Evolutionary conservation across 176 grass and related monocot species (phyloP).

Genomic region (Cymbopogon citratus): DNA sequence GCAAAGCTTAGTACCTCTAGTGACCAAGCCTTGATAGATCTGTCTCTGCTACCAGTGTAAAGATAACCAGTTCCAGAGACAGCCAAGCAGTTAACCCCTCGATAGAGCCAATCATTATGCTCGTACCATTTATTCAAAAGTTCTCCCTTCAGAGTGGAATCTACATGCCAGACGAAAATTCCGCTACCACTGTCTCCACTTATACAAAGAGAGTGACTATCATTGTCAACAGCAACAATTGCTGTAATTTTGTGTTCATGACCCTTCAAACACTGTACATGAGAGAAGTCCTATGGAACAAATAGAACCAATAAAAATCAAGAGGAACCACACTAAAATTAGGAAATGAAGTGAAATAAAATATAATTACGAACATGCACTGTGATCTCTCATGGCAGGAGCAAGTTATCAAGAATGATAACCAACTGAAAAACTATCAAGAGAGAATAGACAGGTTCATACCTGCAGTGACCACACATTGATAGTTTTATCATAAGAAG

Average conservation of each 20-base stretch:
- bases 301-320: slow-evolving; percentile 10
- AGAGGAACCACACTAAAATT: slow-evolving; percentile 10
- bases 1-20: slow-evolving; percentile 57
- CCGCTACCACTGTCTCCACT: slow-evolving; percentile 85
- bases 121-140: slow-evolving; percentile 87
- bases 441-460: slow-evolving; percentile 25
- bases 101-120: slow-evolving; percentile 82
- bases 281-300: slow-evolving; percentile 73
- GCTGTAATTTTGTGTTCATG: slow-evolving; percentile 83
- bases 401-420: slow-evolving; percentile 12
- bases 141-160: slow-evolving; percentile 32
- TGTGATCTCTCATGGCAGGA: slow-evolving; percentile 21
- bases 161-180: slow-evolving; percentile 70
- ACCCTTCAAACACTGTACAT: slow-evolving; percentile 65
- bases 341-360: background rate
- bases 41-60: slow-evolving; percentile 84
- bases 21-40: slow-evolving; percentile 94
- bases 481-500: slow-evolving; percentile 96
- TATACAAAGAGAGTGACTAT: slow-evolving; percentile 57
- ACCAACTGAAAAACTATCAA: background rate
- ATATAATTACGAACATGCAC: background rate
- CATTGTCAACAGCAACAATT: slow-evolving; percentile 46
- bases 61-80: slow-evolving; percentile 67
- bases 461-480: slow-evolving; percentile 91
- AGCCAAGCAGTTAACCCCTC: slow-evolving; percentile 77